Conservation (phyloP, 2,329 filamentous ascomycete genomes). For the Endocalyx cinctus region DNA sequence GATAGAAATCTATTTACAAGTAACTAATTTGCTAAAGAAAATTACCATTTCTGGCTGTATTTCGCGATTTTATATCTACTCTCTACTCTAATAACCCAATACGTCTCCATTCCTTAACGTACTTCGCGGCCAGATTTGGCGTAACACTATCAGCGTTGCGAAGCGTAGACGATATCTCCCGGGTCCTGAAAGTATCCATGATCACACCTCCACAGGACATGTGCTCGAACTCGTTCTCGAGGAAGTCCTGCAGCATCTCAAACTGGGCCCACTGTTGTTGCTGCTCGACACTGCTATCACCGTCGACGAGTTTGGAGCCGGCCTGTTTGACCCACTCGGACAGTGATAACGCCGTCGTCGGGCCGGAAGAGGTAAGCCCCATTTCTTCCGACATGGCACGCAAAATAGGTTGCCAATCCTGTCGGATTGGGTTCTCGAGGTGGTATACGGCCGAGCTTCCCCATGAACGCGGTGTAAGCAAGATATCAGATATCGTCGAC, state of each 20-base stretch:
- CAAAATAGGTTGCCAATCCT: constrained; percentile 4
- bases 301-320: background rate
- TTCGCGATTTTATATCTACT: no score
- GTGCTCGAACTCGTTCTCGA: constrained; percentile 7
- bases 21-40: no score
- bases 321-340: constrained; percentile 1
- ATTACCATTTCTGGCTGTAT: no score
- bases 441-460: constrained; percentile 6
- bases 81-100: no score
- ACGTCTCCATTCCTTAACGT: no score
- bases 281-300: no score
- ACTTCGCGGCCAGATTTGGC: no score
- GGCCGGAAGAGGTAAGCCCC: background rate
- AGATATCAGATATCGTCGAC: constrained; percentile 4
- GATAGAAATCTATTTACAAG: no score
- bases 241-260: constrained; percentile 7
- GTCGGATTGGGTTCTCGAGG: constrained; percentile 13
- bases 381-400: constrained; percentile 2
- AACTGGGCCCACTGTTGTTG: no score
- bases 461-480: background rate
- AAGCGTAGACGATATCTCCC: no score
- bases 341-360: background rate
- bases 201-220: constrained; percentile 12
- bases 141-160: no score
- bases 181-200: constrained; percentile 5